Evolutionary conservation across 2,329 filamentous ascomycete species (phyloP).

Genomic region (Coniochaeta ligniaria): DNA sequence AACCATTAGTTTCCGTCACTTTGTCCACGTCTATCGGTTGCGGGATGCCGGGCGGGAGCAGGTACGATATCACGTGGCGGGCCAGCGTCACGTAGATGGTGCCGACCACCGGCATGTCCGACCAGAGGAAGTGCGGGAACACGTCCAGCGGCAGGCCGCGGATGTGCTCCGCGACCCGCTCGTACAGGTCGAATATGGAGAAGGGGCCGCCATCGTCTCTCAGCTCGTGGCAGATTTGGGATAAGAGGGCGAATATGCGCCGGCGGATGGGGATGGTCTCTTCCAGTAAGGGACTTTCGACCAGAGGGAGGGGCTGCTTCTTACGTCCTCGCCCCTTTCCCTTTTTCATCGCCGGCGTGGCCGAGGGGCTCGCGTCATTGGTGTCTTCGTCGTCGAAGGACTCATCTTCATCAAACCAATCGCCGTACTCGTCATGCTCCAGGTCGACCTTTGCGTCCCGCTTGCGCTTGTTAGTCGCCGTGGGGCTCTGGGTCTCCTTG

Average conservation of each 20-base stretch:
- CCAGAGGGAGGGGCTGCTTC: conserved; percentile 17
- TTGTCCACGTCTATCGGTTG: conserved; percentile 32
- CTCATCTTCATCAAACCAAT: conserved; percentile 51
- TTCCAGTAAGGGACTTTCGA: conserved; percentile 22
- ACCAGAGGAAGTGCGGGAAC: conserved; percentile 48
- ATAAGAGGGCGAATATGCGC: conserved; percentile 52
- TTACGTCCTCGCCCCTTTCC: conserved; percentile 17
- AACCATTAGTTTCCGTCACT: conserved; percentile 25
- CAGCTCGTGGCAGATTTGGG: conserved; percentile 39
- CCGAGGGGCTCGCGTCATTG: conserved; percentile 35
- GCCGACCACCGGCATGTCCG: conserved; percentile 26
- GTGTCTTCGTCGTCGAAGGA: conserved; percentile 33
- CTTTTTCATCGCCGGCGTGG: conserved; percentile 19
- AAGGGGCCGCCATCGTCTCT: conserved; percentile 25
- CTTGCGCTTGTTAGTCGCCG: conserved; percentile 41
- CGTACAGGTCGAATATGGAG: conserved; percentile 47
- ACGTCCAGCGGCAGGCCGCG: conserved; percentile 49
- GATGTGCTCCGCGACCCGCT: conserved; percentile 48
- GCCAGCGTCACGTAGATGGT: conserved; percentile 36
- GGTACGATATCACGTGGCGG: conserved; percentile 34
- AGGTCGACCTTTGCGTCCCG: conserved; percentile 40
- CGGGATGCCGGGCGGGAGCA: conserved; percentile 34
- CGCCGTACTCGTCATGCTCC: conserved; percentile 52
- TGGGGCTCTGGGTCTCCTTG: conserved; percentile 48
- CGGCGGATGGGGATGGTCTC: conserved; percentile 56